Percentiles rank a stretch among this genome's conserved stretches.
Evolutionary conservation across 768 basidiomycete genomes (phyloP).

Genomic region (Chlorophyllum brunneum): DNA sequence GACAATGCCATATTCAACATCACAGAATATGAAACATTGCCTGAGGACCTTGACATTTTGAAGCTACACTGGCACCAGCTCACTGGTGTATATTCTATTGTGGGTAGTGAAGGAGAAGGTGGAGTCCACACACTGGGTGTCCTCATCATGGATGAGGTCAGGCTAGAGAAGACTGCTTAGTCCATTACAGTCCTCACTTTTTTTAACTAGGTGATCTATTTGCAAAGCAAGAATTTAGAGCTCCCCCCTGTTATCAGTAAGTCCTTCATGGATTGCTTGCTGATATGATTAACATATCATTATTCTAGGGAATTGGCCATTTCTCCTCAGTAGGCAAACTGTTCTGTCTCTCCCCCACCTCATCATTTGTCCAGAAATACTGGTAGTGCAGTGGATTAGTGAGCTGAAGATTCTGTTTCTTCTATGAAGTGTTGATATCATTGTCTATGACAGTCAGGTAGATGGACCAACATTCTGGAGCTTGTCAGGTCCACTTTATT

Average conservation of each 20-base stretch:
- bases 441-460: slow-evolving; percentile 18
- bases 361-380: slow-evolving; percentile 22
- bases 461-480: slow-evolving; percentile 20
- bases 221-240: neutral
- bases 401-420: slow-evolving; percentile 17
- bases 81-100: slow-evolving; percentile 16
- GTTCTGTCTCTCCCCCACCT: slow-evolving; percentile 19
- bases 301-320: slow-evolving; percentile 13
- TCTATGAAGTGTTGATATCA: slow-evolving; percentile 19
- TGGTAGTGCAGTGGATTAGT: slow-evolving; percentile 20
- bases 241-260: slow-evolving; percentile 22
- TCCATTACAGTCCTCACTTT: slow-evolving; percentile 18
- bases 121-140: slow-evolving; percentile 9
- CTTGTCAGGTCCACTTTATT: slow-evolving; percentile 5
- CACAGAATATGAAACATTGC: neutral
- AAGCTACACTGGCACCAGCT: slow-evolving; percentile 2
- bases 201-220: slow-evolving; percentile 12
- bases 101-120: slow-evolving; percentile 7
- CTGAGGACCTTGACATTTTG: neutral
- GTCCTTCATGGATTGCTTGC: slow-evolving; percentile 15
- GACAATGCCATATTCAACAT: neutral
- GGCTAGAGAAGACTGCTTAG: slow-evolving; percentile 28
- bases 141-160: slow-evolving; percentile 24
- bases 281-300: neutral
- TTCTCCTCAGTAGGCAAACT: slow-evolving; percentile 2